Percentiles rank a stretch among this genome's conserved stretches.
phyloP scores from a whole-genome alignment of 2,329 filamentous ascomycete species.

The Beauveria pseudobassiana region DNA sequence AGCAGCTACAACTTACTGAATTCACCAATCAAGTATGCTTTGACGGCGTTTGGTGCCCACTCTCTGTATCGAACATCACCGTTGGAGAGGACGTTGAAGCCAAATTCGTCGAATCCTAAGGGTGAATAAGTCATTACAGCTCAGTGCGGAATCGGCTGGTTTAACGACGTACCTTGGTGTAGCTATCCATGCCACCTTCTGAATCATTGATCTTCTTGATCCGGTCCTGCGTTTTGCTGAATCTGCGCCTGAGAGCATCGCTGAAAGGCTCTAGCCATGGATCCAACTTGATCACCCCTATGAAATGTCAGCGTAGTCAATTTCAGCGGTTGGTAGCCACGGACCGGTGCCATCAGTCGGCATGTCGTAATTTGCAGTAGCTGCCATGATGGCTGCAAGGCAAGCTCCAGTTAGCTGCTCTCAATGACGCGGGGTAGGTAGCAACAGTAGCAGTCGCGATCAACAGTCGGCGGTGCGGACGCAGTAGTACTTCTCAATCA shows the following conservation, averaged over 20 bases:
- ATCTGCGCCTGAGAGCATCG: constrained; percentile 68
- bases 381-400: constrained; percentile 12
- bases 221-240: constrained; percentile 75
- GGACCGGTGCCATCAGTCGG: constrained; percentile 67
- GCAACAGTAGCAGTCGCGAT: not conserved
- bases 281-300: constrained; percentile 81
- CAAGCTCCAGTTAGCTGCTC: not conserved
- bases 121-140: constrained; percentile 9
- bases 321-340: constrained; percentile 15
- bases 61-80: constrained; percentile 88
- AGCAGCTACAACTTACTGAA: constrained; percentile 59
- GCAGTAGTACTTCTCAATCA: not conserved
- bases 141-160: not conserved
- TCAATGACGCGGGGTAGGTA: constrained; percentile 8
- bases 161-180: constrained; percentile 59
- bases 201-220: constrained; percentile 72
- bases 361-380: constrained; percentile 35
- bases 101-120: constrained; percentile 74
- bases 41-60: constrained; percentile 86
- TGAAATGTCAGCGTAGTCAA: not conserved
- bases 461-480: not conserved
- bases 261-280: constrained; percentile 84
- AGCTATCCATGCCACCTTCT: constrained; percentile 87
- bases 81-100: constrained; percentile 72
- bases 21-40: constrained; percentile 84